Evolutionary conservation across 257 asterid species (phyloP), one percentile per base, ranked within the genome.

Genomic region (Rehmannia glutinosa): DNA sequence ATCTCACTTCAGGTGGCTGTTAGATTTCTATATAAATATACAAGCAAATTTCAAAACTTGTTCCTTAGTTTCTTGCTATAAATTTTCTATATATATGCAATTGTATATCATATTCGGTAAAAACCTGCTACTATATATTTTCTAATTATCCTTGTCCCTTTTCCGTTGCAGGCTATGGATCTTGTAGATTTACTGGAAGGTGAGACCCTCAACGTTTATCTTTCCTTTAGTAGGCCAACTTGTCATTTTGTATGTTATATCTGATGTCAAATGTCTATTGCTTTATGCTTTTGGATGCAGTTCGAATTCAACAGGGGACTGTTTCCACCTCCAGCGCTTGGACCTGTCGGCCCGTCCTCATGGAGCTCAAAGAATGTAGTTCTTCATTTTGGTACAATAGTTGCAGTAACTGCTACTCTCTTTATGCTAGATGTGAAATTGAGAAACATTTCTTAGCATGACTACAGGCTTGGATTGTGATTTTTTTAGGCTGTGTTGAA

Each of bases 171-270:
- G 97, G 98, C 67, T 77, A 87, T 41, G 91, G 90, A 69, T 82
- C 97, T 23, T 93, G 98, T 68, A 77, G 67, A 73, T 93, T 87
- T 72, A 61, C 84, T 0, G 96, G 95, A 85, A 90, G 96, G 98
- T 93, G 59, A 77, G 84, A 60, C 24, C 67, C 5, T 19, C 45
- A 6, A 30, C 51, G 3, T 74, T 35, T 19, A 17, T 61, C 42
- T 53, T 0, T 49, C 21, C n/a, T 54, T 32, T 35, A 45, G 6
- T 58, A 32, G 16, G 2, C 50, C 32, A 47, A 28, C 19, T 38
- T 24, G 25, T 61, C 27, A 3, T 55, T n/a, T 53, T 25, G 39
- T 43, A 15, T 35, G 15, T 30, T 61, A 16, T 10, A 61, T 64
- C 28, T 35, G 11, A 38, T 36, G 47, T 58, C 61, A 65, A 19